Evolutionary conservation across 805 yeast genomes (phyloP), one percentile per base, ranked within the genome.

Genomic region (Debaryomyces prosopidis): DNA sequence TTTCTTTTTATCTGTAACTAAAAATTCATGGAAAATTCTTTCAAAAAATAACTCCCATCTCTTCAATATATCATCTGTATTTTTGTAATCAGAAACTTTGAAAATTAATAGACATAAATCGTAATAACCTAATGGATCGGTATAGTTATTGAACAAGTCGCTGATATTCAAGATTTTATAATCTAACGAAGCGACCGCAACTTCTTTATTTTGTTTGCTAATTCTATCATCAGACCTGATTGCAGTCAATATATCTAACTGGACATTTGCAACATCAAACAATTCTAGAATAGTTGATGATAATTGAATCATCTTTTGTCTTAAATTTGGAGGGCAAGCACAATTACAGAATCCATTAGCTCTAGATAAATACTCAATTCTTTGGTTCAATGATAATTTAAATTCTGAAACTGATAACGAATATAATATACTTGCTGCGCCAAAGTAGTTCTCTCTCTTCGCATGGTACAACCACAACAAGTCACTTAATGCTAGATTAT

Each of bases 301-400:
- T 46, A 92, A 70, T 55, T 81, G 82, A 23, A 84, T 80, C 78
- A 89, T 84, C 49, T 83, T 82, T 56, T 87, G 95, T 53, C 92
- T 78, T 58, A 84, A 76, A 47, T 76, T 79, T 26, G 92, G 88
- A 19, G 92, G 86, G 50, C 90, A 82, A 37, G 79, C 82, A 63
- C 96, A 86, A 59, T 89, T 88, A 63, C 96, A 87, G 70, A 89
- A 90, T 2, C 96, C 96, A 63, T 86, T 87, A 1, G 97, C 97
- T 53, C 97, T 79, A 1, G 97, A 88, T 44, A 94, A 72, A 60
- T 79, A 89, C 65, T 91, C 97, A 36, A 92, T 85, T 61, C 99
- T 79, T 56, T 85, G 84, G 32, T 79, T 76, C 46, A 92, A 75
- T 31, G 77, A 69, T 40, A 92, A 72, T 9, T 78, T 77, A 62